These are phyloP conservation scores for Secale cereale DNA, from an alignment of 176 grass and related monocot genomes.

Conservation along the genomic window DNA sequence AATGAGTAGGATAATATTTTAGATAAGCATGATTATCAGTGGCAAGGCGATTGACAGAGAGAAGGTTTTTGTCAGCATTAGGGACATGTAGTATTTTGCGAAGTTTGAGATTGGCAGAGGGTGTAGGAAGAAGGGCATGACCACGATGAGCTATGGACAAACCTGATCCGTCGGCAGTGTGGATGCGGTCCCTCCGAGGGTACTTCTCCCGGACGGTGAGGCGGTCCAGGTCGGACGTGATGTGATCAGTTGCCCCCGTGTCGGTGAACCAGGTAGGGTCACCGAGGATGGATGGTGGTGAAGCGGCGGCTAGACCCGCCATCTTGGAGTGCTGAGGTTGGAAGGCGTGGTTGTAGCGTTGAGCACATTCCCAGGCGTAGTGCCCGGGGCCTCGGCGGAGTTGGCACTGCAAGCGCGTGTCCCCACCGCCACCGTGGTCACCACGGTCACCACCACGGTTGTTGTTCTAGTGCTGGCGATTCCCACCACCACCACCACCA, in stretches of 20 bases:
- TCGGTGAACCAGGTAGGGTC: neutral
- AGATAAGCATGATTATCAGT: neutral
- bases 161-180: neutral
- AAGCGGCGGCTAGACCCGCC: too few relatives aligned
- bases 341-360: too few relatives aligned
- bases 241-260: neutral
- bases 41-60: neutral
- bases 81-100: neutral
- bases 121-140: neutral
- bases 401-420: too few relatives aligned
- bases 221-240: neutral
- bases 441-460: too few relatives aligned
- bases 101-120: neutral
- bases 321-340: too few relatives aligned
- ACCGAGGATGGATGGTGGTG: too few relatives aligned
- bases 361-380: too few relatives aligned
- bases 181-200: neutral
- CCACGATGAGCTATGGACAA: neutral
- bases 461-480: too few relatives aligned
- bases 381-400: too few relatives aligned
- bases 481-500: too few relatives aligned
- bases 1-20: neutral
- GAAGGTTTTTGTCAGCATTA: neutral
- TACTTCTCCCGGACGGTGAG: neutral
- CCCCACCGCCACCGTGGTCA: too few relatives aligned